These are phyloP conservation scores for Trichoderma parareesei DNA, from an alignment of 495 filamentous ascomycete species.

Conservation along the genomic window DNA sequence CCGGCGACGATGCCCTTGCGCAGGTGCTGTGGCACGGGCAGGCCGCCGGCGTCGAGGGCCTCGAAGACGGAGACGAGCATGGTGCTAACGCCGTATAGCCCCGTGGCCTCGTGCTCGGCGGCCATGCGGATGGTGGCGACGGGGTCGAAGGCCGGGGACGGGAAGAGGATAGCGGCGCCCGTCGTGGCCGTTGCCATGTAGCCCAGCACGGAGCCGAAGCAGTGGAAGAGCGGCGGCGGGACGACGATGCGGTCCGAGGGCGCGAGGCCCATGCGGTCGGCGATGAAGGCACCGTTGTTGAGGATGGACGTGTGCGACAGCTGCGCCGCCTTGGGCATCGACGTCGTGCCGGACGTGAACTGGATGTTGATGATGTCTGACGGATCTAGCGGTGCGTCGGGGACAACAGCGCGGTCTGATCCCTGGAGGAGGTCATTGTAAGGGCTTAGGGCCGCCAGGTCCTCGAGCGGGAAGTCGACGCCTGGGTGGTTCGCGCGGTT, in stretches of 20 bases:
- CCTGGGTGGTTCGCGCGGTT: conserved; percentile 54
- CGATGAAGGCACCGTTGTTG: conserved; percentile 82
- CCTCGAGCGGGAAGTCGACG: conserved; percentile 21
- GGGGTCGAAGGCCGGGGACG: conserved; percentile 80
- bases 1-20: conserved; percentile 92
- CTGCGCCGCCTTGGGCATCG: conserved; percentile 84
- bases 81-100: conserved; percentile 87
- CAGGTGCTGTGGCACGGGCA: conserved; percentile 40
- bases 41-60: conserved; percentile 44
- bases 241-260: conserved; percentile 68
- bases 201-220: conserved; percentile 84
- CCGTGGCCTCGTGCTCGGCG: conserved; percentile 69
- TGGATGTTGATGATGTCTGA: conserved; percentile 88
- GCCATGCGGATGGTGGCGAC: conserved; percentile 59
- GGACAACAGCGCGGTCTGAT: conserved; percentile 26
- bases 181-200: conserved; percentile 93
- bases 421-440: conserved; percentile 47
- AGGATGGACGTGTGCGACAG: conserved; percentile 76
- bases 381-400: conserved; percentile 45
- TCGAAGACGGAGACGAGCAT: conserved; percentile 92
- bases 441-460: conserved; percentile 31
- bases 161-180: conserved; percentile 76
- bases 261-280: conserved; percentile 71
- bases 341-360: conserved; percentile 92
- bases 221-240: conserved; percentile 86